Conservation (phyloP, 1,284 basidiomycete species). For the Amylostereum areolatum region DNA sequence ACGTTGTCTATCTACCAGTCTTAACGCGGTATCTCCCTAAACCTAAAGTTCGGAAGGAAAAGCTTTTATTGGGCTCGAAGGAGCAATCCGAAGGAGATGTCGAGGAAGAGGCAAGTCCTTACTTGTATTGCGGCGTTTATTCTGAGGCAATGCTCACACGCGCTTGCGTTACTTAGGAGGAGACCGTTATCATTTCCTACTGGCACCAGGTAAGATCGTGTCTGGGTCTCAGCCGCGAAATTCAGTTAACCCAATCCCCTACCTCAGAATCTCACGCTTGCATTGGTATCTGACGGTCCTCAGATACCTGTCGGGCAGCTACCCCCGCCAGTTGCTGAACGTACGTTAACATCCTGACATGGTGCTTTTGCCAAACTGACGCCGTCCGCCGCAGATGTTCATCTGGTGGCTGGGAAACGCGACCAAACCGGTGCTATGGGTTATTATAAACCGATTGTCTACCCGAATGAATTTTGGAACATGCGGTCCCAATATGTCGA, state of each 20-base stretch:
- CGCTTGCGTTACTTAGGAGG: conserved; percentile 20
- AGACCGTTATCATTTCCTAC: conserved; percentile 67
- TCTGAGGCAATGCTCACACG: conserved; percentile 5
- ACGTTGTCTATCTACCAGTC: conserved; percentile 38
- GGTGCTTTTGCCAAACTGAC: conserved; percentile 6
- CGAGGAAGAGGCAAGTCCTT: conserved; percentile 34
- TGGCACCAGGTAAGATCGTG: conserved; percentile 64
- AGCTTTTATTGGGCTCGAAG: conserved; percentile 65
- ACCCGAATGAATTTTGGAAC: conserved; percentile 95
- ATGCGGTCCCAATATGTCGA: conserved; percentile 74
- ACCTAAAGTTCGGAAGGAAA: conserved; percentile 71
- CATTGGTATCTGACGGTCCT: conserved; percentile 70
- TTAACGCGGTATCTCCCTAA: conserved; percentile 81
- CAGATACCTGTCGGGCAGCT: conserved; percentile 53
- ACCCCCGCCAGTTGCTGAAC: conserved; percentile 57
- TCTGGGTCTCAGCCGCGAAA: neutral
- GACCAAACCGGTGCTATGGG: conserved; percentile 58
- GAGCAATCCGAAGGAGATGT: conserved; percentile 24
- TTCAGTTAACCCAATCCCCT: neutral
- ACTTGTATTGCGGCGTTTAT: neutral
- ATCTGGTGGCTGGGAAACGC: conserved; percentile 49
- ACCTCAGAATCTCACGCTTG: conserved; percentile 80
- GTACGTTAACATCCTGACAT: conserved; percentile 36
- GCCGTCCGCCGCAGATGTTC: conserved; percentile 40
- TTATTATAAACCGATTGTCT: conserved; percentile 84